A percentile compares a stretch with the other conserved stretches of the same genome.
Evolutionary conservation across 2,329 filamentous ascomycete genomes (phyloP).

Genomic region (Monosporascus sp.): DNA sequence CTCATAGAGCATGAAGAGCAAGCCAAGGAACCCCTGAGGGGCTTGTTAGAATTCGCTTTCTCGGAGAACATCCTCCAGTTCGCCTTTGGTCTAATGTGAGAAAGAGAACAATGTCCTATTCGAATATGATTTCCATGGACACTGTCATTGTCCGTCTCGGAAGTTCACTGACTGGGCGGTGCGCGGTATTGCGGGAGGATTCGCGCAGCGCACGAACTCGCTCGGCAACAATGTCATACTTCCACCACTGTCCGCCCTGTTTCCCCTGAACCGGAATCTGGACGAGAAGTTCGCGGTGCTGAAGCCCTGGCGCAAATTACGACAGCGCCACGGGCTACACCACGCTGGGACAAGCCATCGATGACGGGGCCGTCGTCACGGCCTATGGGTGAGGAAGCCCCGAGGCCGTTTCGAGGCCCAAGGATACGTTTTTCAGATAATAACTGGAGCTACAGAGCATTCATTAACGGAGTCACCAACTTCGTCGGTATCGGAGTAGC

Average conservation of each 20-base stretch:
- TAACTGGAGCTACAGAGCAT: constrained; percentile 35
- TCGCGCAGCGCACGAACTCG: constrained; percentile 65
- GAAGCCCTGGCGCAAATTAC: constrained; percentile 48
- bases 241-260: constrained; percentile 61
- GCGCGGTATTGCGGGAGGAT: constrained; percentile 59
- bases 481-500: constrained; percentile 61
- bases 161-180: constrained; percentile 5
- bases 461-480: constrained; percentile 59
- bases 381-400: constrained; percentile 54
- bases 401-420: not conserved
- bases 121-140: not conserved
- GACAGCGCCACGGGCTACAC: constrained; percentile 55
- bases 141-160: constrained; percentile 1
- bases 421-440: not conserved
- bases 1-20: constrained; percentile 42
- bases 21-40: constrained; percentile 49
- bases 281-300: constrained; percentile 70
- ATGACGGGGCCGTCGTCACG: constrained; percentile 67
- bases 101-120: constrained; percentile 4
- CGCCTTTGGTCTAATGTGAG: constrained; percentile 68
- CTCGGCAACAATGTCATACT: constrained; percentile 67
- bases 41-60: constrained; percentile 67
- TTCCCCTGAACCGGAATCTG: constrained; percentile 65
- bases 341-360: constrained; percentile 61
- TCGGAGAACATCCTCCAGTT: constrained; percentile 72